Percentiles rank a stretch among this genome's conserved stretches.
These are phyloP conservation scores for Hamigera avellanea DNA, from an alignment of 495 filamentous ascomycete species.

Conservation along the genomic window DNA sequence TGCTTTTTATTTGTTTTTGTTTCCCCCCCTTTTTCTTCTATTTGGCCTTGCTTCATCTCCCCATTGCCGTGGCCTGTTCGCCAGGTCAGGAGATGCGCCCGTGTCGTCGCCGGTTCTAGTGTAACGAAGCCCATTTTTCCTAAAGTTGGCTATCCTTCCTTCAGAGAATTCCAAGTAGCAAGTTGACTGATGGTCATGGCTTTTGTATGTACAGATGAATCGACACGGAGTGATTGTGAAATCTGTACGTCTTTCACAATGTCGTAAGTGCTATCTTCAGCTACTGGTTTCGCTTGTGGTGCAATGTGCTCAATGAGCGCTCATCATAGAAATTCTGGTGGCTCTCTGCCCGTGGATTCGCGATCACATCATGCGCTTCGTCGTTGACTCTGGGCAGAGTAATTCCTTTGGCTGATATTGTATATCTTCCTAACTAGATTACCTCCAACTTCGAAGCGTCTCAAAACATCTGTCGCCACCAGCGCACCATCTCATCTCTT, in stretches of 20 bases:
- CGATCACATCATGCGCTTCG: neutral
- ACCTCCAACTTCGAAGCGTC: slow-evolving; percentile 32
- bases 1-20: slow-evolving; percentile 3
- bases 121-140: slow-evolving; percentile 27
- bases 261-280: slow-evolving; percentile 33
- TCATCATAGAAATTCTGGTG: neutral
- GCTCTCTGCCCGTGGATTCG: too few relatives aligned
- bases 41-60: slow-evolving; percentile 16
- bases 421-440: slow-evolving; percentile 19
- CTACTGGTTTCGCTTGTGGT: too few relatives aligned
- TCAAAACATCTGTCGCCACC: slow-evolving; percentile 29
- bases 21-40: slow-evolving; percentile 9
- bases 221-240: slow-evolving; percentile 28
- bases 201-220: slow-evolving; percentile 35
- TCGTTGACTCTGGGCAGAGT: neutral
- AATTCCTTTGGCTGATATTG: neutral
- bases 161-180: slow-evolving; percentile 18
- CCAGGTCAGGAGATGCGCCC: slow-evolving; percentile 19
- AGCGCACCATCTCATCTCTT: slow-evolving; percentile 25
- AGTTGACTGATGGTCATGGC: slow-evolving; percentile 22
- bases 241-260: slow-evolving; percentile 30
- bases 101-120: slow-evolving; percentile 33
- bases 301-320: too few relatives aligned
- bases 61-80: slow-evolving; percentile 4
- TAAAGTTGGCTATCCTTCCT: slow-evolving; percentile 10